Base-by-base conservation (phyloP, 352 stramenopile species). In the Globisporangium emineosum region DNA sequence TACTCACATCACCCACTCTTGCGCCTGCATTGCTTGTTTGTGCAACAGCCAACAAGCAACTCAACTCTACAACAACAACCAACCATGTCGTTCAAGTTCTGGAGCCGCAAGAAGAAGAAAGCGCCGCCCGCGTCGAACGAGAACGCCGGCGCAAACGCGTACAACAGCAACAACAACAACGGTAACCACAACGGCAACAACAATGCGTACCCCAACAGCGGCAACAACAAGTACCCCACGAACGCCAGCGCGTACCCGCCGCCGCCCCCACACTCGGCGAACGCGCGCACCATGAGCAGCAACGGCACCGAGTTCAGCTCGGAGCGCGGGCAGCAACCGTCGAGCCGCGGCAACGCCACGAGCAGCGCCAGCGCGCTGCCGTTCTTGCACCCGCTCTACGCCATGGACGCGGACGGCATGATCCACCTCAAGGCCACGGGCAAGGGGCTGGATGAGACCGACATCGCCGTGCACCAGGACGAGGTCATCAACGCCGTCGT, bases 401-500 rank as follows among this genome's bases (percentile, higher is more conserved):
- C 83, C 9, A 94, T 95, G 87, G 87, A 95, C 68, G 66, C 64
- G 7, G 83, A 92, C 37, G 87, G 87, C 23, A 94, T 93, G 83
- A 88, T 95, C 56, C 78, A 88, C 55, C 73, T 94, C 53, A 95
- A 95, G 69, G 85, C 85, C 32, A 94, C 87, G 32, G 85, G 82
- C 66, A 94, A 92, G 58, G 82, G 77, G 0, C 67, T 95, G 2
- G 82, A 93, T 60, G 85, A 93, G 66, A 88, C 83, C 32, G 87
- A 95, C 60, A 78, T 95, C 64, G 81, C 85, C 2, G 85, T 94
- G n/a, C 85, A 94, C 69, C 85, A 94, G 71, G 87, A 95, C 57
- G 87, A 95, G 64, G 91, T 95, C 65, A 90, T 94, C 70, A 93
- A 91, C 66, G 76, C 85, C 6, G 83, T 93, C 15, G 87, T 94